Conservation (phyloP, 495 filamentous ascomycete genomes). For the Amphirosellinia nigrospora region DNA sequence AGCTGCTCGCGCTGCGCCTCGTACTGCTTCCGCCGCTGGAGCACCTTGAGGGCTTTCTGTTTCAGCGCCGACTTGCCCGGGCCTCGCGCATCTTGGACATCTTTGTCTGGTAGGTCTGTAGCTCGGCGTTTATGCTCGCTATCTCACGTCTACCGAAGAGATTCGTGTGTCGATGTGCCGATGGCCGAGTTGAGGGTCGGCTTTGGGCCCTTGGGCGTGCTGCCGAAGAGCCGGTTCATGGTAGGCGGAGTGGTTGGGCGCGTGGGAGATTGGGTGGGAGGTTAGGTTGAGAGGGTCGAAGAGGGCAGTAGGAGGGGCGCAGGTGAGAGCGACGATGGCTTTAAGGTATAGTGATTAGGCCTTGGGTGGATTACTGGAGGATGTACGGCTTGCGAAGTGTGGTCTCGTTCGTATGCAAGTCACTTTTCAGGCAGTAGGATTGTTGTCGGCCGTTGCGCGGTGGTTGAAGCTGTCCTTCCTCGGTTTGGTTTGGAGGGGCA, state of each 20-base stretch:
- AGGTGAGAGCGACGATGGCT: neutral
- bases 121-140: conserved; percentile 87
- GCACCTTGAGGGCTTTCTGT: conserved; percentile 92
- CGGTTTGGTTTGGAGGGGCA: conserved; percentile 21
- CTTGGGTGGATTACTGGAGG: neutral
- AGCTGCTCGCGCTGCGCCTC: conserved; percentile 94
- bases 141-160: conserved; percentile 91
- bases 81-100: conserved; percentile 92
- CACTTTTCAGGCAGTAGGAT: conserved; percentile 12
- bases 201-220: conserved; percentile 85
- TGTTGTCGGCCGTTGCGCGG: conserved; percentile 8
- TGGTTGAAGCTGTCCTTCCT: conserved; percentile 3
- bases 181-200: conserved; percentile 89
- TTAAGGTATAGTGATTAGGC: too few relatives aligned
- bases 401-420: neutral
- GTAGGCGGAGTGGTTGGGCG: neutral
- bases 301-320: neutral
- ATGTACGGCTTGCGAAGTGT: neutral
- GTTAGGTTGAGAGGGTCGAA: neutral
- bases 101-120: conserved; percentile 84
- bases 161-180: conserved; percentile 84
- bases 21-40: conserved; percentile 96
- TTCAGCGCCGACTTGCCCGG: conserved; percentile 93
- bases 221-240: conserved; percentile 97
- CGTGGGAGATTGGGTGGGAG: neutral